Evolutionary conservation across 768 basidiomycete species (phyloP).

Genomic region (Vishniacozyma victoriae): DNA sequence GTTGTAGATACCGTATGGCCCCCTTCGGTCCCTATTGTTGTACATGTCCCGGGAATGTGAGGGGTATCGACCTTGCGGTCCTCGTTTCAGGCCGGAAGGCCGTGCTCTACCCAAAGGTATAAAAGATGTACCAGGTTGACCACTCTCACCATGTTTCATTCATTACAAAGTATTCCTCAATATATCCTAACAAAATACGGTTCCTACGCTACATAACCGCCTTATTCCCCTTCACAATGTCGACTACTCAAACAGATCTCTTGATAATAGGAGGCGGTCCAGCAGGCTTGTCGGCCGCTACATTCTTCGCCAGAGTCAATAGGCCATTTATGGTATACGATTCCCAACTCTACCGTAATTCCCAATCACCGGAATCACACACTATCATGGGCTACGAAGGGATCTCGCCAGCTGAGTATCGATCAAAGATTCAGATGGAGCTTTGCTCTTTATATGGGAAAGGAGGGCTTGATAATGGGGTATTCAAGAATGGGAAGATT

Average conservation of each 20-base stretch:
- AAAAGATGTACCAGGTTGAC: too few species aligned
- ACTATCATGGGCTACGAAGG: slow-evolving; percentile 19
- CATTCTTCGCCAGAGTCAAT: slow-evolving; percentile 19
- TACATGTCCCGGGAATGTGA: too few species aligned
- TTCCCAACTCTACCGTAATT: slow-evolving; percentile 28
- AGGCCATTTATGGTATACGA: slow-evolving; percentile 29
- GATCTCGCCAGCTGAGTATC: slow-evolving; percentile 7
- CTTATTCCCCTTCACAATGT: too few species aligned
- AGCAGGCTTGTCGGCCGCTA: slow-evolving; percentile 36
- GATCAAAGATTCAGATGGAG: slow-evolving; percentile 5
- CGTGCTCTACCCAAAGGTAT: too few species aligned
- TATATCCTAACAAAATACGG: too few species aligned
- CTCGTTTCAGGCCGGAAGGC: too few species aligned
- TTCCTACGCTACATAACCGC: too few species aligned
- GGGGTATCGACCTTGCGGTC: too few species aligned
- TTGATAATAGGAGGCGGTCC: slow-evolving; percentile 36
- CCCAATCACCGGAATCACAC: slow-evolving; percentile 10
- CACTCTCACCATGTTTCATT: too few species aligned
- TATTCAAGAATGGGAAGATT: slow-evolving; percentile 12
- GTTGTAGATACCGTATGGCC: too few species aligned
- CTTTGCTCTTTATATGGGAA: slow-evolving; percentile 6
- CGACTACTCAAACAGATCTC: slow-evolving; percentile 10
- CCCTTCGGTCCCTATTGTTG: too few species aligned
- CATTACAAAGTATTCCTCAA: too few species aligned
- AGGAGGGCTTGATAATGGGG: slow-evolving; percentile 4